phyloP scores from a whole-genome alignment of 805 yeast species.

The Isabelozyma rhagii region DNA sequence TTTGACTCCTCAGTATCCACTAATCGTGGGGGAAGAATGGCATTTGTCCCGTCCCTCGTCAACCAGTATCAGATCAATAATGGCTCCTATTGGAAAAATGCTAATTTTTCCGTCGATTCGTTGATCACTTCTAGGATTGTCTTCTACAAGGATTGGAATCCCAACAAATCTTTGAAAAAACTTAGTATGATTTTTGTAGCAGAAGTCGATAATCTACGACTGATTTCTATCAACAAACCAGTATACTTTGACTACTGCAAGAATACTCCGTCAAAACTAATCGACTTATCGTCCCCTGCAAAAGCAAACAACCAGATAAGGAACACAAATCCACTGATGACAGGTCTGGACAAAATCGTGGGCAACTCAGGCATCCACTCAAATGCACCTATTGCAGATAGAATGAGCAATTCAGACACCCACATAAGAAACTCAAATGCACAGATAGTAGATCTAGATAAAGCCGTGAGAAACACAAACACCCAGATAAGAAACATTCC shows the following conservation, averaged over 20 bases:
- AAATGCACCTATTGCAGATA: no score
- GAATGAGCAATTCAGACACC: no score
- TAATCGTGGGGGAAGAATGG: slow-evolving; percentile 4
- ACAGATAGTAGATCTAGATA: no score
- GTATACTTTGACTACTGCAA: slow-evolving; percentile 20
- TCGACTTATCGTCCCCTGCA: not conserved
- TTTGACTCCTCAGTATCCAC: not conserved
- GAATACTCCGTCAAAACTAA: not conserved
- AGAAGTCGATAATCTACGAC: slow-evolving; percentile 8
- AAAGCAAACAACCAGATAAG: no score
- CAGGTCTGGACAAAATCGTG: no score
- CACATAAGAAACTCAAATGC: no score
- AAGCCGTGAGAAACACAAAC: no score
- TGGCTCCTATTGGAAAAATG: not conserved
- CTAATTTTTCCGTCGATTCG: slow-evolving; percentile 10
- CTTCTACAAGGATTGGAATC: slow-evolving; percentile 36
- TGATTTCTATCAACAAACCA: slow-evolving; percentile 8
- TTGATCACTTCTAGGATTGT: slow-evolving; percentile 21
- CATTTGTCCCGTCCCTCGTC: slow-evolving; percentile 3
- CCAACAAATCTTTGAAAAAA: slow-evolving; percentile 3
- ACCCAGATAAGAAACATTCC: slow-evolving; percentile 3
- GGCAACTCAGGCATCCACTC: no score
- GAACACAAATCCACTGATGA: no score
- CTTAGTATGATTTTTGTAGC: slow-evolving; percentile 14
- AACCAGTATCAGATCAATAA: not conserved